Conservation (phyloP, 2,329 filamentous ascomycete species). For the Colletotrichum orchidophilum region DNA sequence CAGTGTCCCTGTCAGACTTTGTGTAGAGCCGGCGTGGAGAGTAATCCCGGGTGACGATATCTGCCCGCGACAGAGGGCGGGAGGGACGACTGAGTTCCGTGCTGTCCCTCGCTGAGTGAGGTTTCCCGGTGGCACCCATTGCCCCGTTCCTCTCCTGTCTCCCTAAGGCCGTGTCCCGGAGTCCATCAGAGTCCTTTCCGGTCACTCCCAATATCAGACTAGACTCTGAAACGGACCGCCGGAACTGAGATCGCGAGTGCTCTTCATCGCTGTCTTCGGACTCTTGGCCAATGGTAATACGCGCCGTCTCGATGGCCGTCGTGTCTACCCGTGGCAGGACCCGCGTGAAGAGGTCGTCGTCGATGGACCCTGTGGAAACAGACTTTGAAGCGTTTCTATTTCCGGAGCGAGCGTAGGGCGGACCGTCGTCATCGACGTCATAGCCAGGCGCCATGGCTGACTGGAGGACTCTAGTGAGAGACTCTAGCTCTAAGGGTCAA, state of each 20-base stretch:
- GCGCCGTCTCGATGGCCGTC: conserved; percentile 10
- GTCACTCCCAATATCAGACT: neutral
- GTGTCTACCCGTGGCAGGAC: conserved; percentile 21
- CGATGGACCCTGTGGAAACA: conserved; percentile 15
- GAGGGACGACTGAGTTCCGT: neutral
- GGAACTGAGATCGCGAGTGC: neutral
- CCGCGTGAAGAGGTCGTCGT: conserved; percentile 20
- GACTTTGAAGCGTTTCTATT: conserved; percentile 12
- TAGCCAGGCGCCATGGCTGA: conserved; percentile 19
- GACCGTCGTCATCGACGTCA: conserved; percentile 19
- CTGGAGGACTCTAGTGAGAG: too few relatives aligned
- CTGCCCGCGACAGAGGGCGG: conserved; percentile 16
- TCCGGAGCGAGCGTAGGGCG: neutral
- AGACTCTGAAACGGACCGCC: conserved; percentile 12
- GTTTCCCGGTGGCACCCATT: neutral
- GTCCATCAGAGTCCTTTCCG: neutral
- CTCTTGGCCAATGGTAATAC: neutral
- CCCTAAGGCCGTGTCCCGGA: neutral
- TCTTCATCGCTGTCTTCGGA: conserved; percentile 8
- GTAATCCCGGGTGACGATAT: neutral
- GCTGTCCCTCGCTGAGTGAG: neutral
- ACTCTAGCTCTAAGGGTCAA: neutral
- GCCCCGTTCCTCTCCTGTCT: neutral
- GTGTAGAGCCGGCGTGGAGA: neutral
- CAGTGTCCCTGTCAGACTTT: neutral